Evolutionary conservation across 2,329 filamentous ascomycete genomes (phyloP), one percentile per base, ranked within the genome.

Genomic region (Xylaria sp.): DNA sequence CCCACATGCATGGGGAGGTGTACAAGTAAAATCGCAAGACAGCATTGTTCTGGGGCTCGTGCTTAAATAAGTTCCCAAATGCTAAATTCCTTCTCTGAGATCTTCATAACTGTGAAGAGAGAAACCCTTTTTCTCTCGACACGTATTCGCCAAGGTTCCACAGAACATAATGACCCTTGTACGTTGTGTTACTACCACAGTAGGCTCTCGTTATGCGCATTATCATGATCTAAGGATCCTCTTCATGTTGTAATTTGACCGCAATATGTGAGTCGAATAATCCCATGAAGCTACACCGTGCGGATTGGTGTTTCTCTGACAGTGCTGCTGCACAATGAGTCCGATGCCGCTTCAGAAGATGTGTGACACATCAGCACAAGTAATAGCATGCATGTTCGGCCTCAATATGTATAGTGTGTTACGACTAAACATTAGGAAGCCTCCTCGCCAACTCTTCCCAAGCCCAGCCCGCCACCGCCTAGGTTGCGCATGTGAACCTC

Each of bases 401-500:
- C 5, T 25, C n/a, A 25, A n/a, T 35, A 16, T 23, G 50, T 47
- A 48, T 44, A 25, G 35, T 62, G 47, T 29, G 25, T 37, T 40
- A 40, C 9, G 13, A 27, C 27, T 5, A 35, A 12, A 27, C 42
- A n/a, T 60, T 58, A 71, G 53, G 71, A 65, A n/a, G 60, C 65
- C 47, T 72, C 70, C 60, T 78, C 77, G 13, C 77, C 76, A 8
- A 78, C 75, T 58, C 77, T 72, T 27, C 75, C 77, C 10, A 77
- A 60, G 9, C 73, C 84, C 75, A 76, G 69, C 6, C 75, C 74
- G 10, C 73, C 72, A 6, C 71, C 72, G 23, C 76, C 75, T 18
- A 77, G 63, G 63, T 77, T 75, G 37, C 80, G 78, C 75, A 80
- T 81, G 65, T 83, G 81, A 58, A 82, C 77, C 71, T 88, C 86